These are phyloP conservation scores for Solanum chaucha DNA, from an alignment of 257 asterid genomes.

Conservation along the genomic window DNA sequence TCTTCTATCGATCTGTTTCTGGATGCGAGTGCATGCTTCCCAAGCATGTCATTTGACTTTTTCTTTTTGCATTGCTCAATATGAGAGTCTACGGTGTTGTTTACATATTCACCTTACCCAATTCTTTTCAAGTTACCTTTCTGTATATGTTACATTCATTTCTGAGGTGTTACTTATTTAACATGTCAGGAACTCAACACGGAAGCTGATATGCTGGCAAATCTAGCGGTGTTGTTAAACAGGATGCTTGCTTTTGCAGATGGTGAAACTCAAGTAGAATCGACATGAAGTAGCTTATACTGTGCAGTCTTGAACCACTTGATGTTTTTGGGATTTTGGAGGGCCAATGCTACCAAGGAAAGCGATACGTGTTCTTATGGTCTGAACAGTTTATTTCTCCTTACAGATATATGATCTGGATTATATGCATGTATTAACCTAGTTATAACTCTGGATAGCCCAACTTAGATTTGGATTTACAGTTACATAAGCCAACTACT, in stretches of 20 bases:
- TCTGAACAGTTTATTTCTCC: background rate
- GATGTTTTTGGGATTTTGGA: background rate
- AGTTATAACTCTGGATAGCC: background rate
- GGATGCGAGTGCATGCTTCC: background rate
- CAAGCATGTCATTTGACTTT: background rate
- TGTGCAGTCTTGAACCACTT: background rate
- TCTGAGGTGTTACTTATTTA: background rate
- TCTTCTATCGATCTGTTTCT: background rate
- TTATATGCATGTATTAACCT: background rate
- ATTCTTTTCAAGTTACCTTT: background rate
- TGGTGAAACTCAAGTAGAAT: background rate
- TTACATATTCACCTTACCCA: background rate
- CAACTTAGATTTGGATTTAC: background rate
- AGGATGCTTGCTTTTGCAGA: background rate
- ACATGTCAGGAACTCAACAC: conserved; percentile 51
- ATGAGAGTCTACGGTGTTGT: background rate
- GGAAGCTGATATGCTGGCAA: conserved; percentile 91
- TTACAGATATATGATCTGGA: background rate
- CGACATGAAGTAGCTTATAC: background rate
- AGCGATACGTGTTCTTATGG: background rate
- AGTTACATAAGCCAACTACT: background rate
- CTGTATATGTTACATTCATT: background rate
- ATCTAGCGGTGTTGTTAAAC: conserved; percentile 40
- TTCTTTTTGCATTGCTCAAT: background rate
- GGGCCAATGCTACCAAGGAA: background rate